Evolutionary conservation across 2,329 filamentous ascomycete genomes (phyloP).

Genomic region (Fusarium beomiforme): DNA sequence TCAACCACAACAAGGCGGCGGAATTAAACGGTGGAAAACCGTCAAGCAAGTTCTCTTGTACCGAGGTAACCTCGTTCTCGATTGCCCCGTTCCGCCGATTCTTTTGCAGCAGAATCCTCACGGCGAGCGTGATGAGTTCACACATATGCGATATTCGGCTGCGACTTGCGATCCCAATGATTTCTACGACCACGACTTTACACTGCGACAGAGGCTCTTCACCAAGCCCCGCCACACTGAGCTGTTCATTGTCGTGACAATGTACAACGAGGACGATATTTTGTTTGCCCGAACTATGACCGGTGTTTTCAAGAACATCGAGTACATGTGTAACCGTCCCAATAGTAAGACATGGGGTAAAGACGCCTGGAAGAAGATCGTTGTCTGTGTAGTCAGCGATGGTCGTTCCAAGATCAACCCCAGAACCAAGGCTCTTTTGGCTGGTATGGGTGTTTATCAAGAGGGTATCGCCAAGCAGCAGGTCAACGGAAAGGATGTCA

Average conservation of each 20-base stretch:
- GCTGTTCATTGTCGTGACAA: conserved; percentile 94
- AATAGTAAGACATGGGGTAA: conserved; percentile 98
- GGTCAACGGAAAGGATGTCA: conserved; percentile 96
- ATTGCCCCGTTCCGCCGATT: conserved; percentile 92
- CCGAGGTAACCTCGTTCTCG: conserved; percentile 94
- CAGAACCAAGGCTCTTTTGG: conserved; percentile 86
- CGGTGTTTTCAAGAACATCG: conserved; percentile 98
- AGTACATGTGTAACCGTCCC: conserved; percentile 94
- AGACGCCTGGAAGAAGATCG: conserved; percentile 99
- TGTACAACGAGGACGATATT: conserved; percentile 99
- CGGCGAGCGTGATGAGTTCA: conserved; percentile 90
- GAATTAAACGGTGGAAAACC: conserved; percentile 92
- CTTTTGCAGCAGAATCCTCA: conserved; percentile 89
- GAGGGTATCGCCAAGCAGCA: conserved; percentile 98
- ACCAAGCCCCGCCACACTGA: conserved; percentile 93
- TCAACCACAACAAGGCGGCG: conserved; percentile 52
- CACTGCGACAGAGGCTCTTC: conserved; percentile 89
- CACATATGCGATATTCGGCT: conserved; percentile 92
- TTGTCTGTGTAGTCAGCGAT: conserved; percentile 96
- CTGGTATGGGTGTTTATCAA: conserved; percentile 95
- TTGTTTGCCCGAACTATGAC: conserved; percentile 95
- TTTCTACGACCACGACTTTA: conserved; percentile 91
- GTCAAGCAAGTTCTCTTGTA: conserved; percentile 98
- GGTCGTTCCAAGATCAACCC: conserved; percentile 97
- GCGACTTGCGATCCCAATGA: conserved; percentile 92